Conservation (phyloP, 2,329 filamentous ascomycete genomes). For the Colletotrichum coccodes region DNA sequence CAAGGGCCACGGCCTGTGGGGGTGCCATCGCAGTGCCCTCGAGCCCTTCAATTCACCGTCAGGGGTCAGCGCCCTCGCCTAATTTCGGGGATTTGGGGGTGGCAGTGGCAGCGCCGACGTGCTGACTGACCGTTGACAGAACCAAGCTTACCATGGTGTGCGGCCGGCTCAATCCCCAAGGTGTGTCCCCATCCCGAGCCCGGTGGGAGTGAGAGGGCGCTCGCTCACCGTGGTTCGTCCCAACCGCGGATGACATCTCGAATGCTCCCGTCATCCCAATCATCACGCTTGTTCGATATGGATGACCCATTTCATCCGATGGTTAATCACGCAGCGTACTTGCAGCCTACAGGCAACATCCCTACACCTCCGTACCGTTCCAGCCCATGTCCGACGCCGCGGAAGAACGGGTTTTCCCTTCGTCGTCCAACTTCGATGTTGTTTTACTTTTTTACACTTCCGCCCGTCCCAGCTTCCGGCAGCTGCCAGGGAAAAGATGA, state of each 20-base stretch:
- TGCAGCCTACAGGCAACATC: conserved; percentile 13
- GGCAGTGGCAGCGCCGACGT: conserved; percentile 16
- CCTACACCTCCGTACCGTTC: conserved; percentile 9
- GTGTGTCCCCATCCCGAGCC: conserved; percentile 4
- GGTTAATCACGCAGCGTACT: conserved; percentile 27
- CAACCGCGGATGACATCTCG: conserved; percentile 7
- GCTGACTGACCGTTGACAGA: conserved; percentile 1
- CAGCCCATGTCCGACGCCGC: conserved; percentile 18
- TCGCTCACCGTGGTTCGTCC: conserved; percentile 10
- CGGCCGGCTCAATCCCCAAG: background rate
- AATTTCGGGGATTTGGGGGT: conserved; percentile 9
- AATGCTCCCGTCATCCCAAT: conserved; percentile 16
- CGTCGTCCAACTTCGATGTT: background rate
- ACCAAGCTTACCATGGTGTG: conserved; percentile 22
- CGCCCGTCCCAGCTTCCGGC: background rate
- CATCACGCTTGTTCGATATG: background rate
- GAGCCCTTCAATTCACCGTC: conserved; percentile 34
- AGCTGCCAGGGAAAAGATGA: background rate
- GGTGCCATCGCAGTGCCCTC: conserved; percentile 40
- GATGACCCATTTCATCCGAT: conserved; percentile 25
- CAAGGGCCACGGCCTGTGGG: background rate
- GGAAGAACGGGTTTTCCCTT: conserved; percentile 22
- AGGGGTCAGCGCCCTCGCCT: conserved; percentile 4
- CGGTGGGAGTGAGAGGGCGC: background rate
- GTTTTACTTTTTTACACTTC: background rate